Conservation (phyloP, 2,329 filamentous ascomycete species). For the Penicillium sp. region DNA sequence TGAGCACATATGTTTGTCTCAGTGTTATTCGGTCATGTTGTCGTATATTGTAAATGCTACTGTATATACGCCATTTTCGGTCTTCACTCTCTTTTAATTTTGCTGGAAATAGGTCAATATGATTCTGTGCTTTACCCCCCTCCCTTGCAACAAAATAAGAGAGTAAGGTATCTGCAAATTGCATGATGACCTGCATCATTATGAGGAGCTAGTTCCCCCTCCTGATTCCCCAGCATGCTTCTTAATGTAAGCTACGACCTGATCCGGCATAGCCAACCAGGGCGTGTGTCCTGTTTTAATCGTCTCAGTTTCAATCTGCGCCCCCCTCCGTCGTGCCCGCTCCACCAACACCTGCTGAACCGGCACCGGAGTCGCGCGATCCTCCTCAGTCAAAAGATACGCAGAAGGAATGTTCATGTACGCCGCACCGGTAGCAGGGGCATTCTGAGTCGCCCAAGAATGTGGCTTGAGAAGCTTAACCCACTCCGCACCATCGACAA, state of each 20-base stretch:
- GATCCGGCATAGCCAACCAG: slow-evolving; percentile 26
- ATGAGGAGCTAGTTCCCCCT: background rate
- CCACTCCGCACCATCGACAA: slow-evolving; percentile 28
- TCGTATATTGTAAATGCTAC: background rate
- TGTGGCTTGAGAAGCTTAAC: slow-evolving; percentile 28
- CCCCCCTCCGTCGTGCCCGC: slow-evolving; percentile 24
- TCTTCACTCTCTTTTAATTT: background rate
- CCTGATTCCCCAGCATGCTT: slow-evolving; percentile 12
- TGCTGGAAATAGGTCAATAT: background rate
- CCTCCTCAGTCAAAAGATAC: slow-evolving; percentile 31
- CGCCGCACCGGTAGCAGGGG: slow-evolving; percentile 25
- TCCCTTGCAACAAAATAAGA: background rate
- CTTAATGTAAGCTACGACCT: slow-evolving; percentile 18
- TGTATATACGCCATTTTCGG: background rate
- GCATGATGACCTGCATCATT: background rate
- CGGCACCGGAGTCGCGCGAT: slow-evolving; percentile 27
- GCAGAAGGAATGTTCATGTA: slow-evolving; percentile 24
- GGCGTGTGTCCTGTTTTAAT: slow-evolving; percentile 28
- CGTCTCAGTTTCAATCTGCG: slow-evolving; percentile 27
- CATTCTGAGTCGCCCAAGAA: slow-evolving; percentile 27
- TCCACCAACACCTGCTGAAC: slow-evolving; percentile 33
- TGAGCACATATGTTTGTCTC: background rate
- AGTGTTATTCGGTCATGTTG: background rate
- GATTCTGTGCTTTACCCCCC: background rate
- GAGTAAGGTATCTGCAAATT: background rate